Evolutionary conservation across 352 stramenopile genomes (phyloP).

Genomic region (Pythium vanterpoolii): DNA sequence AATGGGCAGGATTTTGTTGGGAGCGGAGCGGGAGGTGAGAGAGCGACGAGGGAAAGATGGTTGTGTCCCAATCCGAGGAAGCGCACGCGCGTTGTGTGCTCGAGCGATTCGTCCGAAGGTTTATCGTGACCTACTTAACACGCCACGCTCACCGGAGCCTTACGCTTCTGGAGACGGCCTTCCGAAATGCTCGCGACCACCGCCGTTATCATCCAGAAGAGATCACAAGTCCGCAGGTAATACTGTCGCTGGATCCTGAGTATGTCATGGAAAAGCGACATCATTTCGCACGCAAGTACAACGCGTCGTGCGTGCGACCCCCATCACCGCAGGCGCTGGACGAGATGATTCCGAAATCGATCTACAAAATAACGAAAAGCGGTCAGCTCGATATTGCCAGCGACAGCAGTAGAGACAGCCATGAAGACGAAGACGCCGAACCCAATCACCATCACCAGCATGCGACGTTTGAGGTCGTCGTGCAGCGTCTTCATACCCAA

Average conservation of each 20-base stretch:
- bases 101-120: conserved; percentile 19
- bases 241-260: neutral
- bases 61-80: neutral
- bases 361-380: too few species aligned
- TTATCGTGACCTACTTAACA: conserved; percentile 12
- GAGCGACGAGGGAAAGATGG: neutral
- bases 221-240: neutral
- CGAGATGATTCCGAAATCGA: conserved; percentile 6
- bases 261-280: neutral
- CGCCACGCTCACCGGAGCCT: conserved; percentile 12
- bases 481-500: conserved; percentile 29
- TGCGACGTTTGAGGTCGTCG: conserved; percentile 32
- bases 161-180: conserved; percentile 16
- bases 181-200: conserved; percentile 7
- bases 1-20: neutral
- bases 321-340: neutral
- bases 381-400: neutral
- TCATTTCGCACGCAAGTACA: conserved; percentile 1
- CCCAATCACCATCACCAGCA: conserved; percentile 13
- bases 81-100: conserved; percentile 8
- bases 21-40: neutral
- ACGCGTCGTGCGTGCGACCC: neutral
- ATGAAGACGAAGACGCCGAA: conserved; percentile 7
- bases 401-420: conserved; percentile 13
- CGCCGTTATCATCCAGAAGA: neutral